Evolutionary conservation across 331 rosid species (phyloP), one percentile per base, ranked within the genome.

Genomic region (Rhamnella rubrinervis): DNA sequence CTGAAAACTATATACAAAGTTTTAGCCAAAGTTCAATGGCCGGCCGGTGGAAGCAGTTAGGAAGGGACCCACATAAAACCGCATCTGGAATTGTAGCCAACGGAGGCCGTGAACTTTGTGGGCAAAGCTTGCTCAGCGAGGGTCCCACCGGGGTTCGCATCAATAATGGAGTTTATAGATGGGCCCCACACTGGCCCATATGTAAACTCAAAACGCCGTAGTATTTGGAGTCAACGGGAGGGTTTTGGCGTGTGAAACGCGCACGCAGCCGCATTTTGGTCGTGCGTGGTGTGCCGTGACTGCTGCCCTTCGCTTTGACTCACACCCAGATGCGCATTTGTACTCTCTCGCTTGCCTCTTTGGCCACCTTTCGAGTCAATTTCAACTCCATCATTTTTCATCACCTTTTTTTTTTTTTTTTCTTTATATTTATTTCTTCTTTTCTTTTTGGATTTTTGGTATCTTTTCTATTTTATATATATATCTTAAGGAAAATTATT

Each of bases 231-330:
- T 85, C 90, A 82, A 80, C 78, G 11, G 1, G 25, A 21, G 6
- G n/a, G 19, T 23, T 39, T 55, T 67, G 55, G 19, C 50, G 81
- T 71, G 72, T 64, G 75, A 61, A 72, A 80, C 66, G 52, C 59
- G 63, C 31, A 55, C 59, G 58, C 6, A 7, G 59, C 11, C 49
- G 49, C 49, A 44, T 2, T 10, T 28, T 64, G 63, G 90, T 86
- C 92, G 67, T 79, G 52, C 62, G 40, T 66, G 88, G 92, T 63
- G 87, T 82, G 88, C 84, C 72, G 78, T 76, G 73, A 51, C 53
- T 46, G 15, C 44, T 64, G 80, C 6, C 15, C 53, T 25, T 20
- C 20, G 7, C 66, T 70, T 77, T 84, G 82, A 79, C 82, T 67
- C 59, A 12, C 4, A 69, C 68, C 56, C 8, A 31, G n/a, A 31